Evolutionary conservation across 192 early-diverging fungal species (phyloP).

Genomic region (Dissophora globulifera): DNA sequence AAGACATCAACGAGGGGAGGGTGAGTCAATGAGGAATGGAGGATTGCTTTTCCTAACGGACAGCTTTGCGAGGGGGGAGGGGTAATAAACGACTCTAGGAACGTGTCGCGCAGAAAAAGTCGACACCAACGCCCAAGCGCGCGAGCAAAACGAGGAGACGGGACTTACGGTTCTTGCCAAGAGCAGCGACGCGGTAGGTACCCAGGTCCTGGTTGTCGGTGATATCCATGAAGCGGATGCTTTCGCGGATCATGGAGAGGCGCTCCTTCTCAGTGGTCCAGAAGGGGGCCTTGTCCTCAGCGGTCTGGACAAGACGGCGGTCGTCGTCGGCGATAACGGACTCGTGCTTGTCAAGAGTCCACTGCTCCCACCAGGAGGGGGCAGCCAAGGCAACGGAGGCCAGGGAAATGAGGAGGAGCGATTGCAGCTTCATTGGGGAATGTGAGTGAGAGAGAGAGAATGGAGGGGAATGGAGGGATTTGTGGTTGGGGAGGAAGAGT

Average conservation of each 20-base stretch:
- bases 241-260: conserved; percentile 69
- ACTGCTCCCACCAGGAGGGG: conserved; percentile 42
- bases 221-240: conserved; percentile 87
- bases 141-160: not conserved
- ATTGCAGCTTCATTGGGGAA: conserved; percentile 47
- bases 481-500: too few relatives aligned
- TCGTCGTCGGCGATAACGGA: conserved; percentile 19
- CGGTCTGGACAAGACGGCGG: conserved; percentile 50
- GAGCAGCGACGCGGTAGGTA: conserved; percentile 4
- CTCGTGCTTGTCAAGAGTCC: conserved; percentile 24
- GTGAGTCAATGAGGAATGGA: not conserved
- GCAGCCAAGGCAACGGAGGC: conserved; percentile 40
- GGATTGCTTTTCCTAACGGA: too few relatives aligned
- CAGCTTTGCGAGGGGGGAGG: too few relatives aligned
- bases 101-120: too few relatives aligned
- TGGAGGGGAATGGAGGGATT: not conserved
- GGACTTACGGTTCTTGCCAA: conserved; percentile 19
- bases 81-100: too few relatives aligned
- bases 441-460: too few relatives aligned
- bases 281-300: conserved; percentile 59
- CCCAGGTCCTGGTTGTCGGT: conserved; percentile 76
- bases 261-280: conserved; percentile 74
- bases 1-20: not conserved
- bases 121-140: not conserved
- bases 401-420: conserved; percentile 43